Base-by-base conservation (phyloP, 2,329 filamentous ascomycete genomes). In the Colletotrichum sojae region DNA sequence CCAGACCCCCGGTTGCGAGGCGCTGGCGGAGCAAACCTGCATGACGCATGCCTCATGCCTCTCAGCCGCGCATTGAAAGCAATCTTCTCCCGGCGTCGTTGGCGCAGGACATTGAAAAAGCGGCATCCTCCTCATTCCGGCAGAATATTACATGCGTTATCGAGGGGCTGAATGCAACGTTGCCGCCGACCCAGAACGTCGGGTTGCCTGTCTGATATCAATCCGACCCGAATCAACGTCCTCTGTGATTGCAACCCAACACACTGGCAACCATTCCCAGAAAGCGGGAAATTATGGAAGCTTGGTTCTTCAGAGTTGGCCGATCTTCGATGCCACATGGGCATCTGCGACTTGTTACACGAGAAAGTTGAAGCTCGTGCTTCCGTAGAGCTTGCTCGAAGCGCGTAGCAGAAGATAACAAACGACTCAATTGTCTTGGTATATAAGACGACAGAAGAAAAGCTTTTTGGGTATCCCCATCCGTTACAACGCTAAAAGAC, bases 401-500 rank as follows among this genome's bases (percentile, higher is more conserved):
- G 16, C 10, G 15, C 16, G n/a, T 16, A 48, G 45, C 31, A 31
- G 12, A 15, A 52, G 43, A 52, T 52, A 52, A 45, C 10, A 52
- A 51, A 25, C 12, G 13, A 58, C 16, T 45, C 5, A 65, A 46
- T 48, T 31, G 31, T 31, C 25, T 15, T 31, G 49, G 13, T 31
- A 18, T 31, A 20, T 27, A 55, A 18, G 25, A 57, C 48, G 48
- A 57, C 22, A 58, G 54, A 48, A 60, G 49, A 16, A 56, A 39
- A 45, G 16, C 51, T 61, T 66, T 36, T 52, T 69, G 62, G 62
- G 67, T 67, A 69, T 69, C 55, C 43, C 63, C 46, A 58, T 64
- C 43, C 62, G 51, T 67, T 31, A 40, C 55, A 69, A 61, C 67
- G 45, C 67, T 69, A 61, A 66, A 54, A 36, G 10, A 55, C 36